phyloP scores from a whole-genome alignment of 2,329 filamentous ascomycete species.

The Ustulina deusta region DNA sequence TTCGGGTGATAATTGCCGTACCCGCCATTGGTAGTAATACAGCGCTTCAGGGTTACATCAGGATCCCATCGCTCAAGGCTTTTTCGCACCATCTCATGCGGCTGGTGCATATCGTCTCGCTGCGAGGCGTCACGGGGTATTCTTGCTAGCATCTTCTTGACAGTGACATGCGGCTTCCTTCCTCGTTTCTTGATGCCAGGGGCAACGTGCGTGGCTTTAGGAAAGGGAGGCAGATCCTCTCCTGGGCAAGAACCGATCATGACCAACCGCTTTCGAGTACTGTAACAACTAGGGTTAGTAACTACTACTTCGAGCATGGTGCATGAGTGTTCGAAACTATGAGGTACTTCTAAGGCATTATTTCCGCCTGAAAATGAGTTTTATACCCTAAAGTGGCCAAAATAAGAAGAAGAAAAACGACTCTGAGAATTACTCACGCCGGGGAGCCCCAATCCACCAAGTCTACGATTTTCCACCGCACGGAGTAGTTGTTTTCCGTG shows the following conservation, averaged over 20 bases:
- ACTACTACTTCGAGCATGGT: background rate
- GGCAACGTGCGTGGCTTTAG: conserved; percentile 68
- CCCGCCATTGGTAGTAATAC: conserved; percentile 74
- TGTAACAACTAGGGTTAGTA: background rate
- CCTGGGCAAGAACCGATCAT: conserved; percentile 74
- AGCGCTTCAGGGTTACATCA: conserved; percentile 62
- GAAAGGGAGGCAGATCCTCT: conserved; percentile 75
- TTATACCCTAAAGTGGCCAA: background rate
- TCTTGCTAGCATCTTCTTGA: conserved; percentile 56
- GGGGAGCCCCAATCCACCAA: conserved; percentile 64
- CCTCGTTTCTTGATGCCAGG: conserved; percentile 47
- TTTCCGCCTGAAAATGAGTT: background rate
- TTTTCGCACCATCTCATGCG: conserved; percentile 47
- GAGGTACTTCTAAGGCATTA: background rate
- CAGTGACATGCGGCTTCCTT: conserved; percentile 57
- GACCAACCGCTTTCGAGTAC: conserved; percentile 62
- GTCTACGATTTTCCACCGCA: conserved; percentile 74
- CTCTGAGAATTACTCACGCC: conserved; percentile 47
- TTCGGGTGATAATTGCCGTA: conserved; percentile 72
- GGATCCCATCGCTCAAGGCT: conserved; percentile 58
- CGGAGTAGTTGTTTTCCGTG: conserved; percentile 73
- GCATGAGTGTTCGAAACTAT: no score
- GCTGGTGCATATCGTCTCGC: conserved; percentile 57
- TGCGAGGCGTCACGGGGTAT: conserved; percentile 46
- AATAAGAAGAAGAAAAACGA: background rate